Evolutionary conservation across 495 filamentous ascomycete species (phyloP).

Genomic region (Lepidopterella palustris): DNA sequence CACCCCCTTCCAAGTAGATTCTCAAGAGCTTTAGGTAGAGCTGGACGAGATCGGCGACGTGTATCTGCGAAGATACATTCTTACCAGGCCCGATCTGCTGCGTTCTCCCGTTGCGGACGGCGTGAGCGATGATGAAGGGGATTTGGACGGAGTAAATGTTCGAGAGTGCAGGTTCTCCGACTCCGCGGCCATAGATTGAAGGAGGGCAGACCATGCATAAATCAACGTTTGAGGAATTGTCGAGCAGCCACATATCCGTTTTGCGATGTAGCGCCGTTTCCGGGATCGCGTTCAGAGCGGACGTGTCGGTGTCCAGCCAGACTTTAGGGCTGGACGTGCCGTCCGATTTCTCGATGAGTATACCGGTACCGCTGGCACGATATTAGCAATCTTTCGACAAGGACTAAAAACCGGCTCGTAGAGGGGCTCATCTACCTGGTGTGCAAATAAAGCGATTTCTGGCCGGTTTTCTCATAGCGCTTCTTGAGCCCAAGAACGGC

Average conservation of each 20-base stretch:
- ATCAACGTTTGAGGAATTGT: neutral
- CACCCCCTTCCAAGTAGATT: neutral
- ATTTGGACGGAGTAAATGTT: neutral
- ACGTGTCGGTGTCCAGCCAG: neutral
- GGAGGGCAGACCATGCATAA: neutral
- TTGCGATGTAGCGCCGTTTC: neutral
- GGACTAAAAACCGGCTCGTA: no score
- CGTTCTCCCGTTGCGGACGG: neutral
- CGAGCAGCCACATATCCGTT: neutral
- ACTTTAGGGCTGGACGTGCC: neutral
- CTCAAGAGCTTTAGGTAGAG: neutral
- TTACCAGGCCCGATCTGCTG: neutral
- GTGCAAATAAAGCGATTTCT: neutral
- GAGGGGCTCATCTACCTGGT: neutral
- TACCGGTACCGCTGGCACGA: neutral
- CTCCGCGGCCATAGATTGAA: neutral
- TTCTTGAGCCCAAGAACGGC: neutral
- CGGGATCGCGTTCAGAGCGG: neutral
- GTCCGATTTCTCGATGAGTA: neutral
- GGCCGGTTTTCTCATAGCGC: neutral
- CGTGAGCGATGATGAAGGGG: neutral
- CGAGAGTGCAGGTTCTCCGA: neutral
- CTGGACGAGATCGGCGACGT: neutral
- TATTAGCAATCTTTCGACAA: no score
- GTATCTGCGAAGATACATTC: neutral